Evolutionary conservation across 2,329 filamentous ascomycete species (phyloP).

Genomic region (Pseudocercospora macadamiae): DNA sequence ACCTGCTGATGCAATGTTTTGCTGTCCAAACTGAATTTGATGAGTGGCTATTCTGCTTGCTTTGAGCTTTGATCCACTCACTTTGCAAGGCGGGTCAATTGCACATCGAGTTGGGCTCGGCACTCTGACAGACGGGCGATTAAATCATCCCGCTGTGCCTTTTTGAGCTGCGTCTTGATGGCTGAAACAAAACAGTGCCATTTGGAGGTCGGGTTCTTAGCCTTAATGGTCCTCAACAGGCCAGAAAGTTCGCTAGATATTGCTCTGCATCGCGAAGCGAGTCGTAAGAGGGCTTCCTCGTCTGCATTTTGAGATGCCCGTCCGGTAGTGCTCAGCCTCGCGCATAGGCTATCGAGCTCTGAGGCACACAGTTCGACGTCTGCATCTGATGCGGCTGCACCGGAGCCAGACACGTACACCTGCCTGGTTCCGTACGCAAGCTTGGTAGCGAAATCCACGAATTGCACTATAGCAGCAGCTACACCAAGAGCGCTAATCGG

Average conservation of each 20-base stretch:
- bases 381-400: not conserved
- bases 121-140: not conserved
- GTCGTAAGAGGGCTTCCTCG: not conserved
- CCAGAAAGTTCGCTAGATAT: not conserved
- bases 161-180: not conserved
- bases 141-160: not conserved
- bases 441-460: not conserved
- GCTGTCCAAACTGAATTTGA: not conserved
- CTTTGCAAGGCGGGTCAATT: not conserved
- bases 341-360: not conserved
- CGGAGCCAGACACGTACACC: not conserved
- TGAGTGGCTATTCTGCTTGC: not conserved
- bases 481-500: not conserved
- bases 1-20: not conserved
- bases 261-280: not conserved
- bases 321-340: not conserved
- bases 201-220: not conserved
- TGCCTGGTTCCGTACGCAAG: not conserved
- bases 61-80: not conserved
- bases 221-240: not conserved
- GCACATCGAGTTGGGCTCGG: not conserved
- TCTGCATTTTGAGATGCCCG: not conserved
- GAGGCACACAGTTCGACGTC: not conserved
- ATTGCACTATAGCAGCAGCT: slow-evolving; percentile 3
- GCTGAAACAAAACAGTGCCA: not conserved